Conservation (phyloP, 305 asterid species). For the Withania somnifera region DNA sequence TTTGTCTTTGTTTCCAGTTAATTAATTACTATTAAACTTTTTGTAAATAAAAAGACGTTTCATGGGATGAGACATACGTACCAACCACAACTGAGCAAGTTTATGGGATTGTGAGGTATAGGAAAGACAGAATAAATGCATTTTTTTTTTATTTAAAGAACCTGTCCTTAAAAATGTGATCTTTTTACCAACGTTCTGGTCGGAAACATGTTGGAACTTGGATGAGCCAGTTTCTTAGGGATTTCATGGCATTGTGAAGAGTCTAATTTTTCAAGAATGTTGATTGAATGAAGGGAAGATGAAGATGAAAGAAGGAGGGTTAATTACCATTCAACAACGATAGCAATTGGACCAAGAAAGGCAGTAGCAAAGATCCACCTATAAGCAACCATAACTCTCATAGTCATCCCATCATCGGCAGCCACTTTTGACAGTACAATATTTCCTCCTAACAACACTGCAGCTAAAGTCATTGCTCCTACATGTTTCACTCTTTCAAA, state of each 20-base stretch:
- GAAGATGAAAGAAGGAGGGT: not conserved
- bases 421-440: conserved; percentile 15
- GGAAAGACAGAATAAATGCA: too few species aligned
- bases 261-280: not conserved
- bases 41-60: not conserved
- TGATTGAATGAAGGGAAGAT: not conserved
- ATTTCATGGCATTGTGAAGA: not conserved
- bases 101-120: too few species aligned
- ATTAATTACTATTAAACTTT: not conserved
- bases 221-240: too few species aligned
- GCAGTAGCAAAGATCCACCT: conserved; percentile 19
- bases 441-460: conserved; percentile 8
- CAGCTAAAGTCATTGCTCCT: conserved; percentile 10
- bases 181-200: too few species aligned
- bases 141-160: too few species aligned
- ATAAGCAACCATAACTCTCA: conserved; percentile 21
- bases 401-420: conserved; percentile 18
- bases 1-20: not conserved
- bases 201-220: not conserved
- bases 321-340: conserved; percentile 12
- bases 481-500: conserved; percentile 8
- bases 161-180: too few species aligned
- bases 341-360: conserved; percentile 12
- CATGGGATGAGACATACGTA: not conserved
- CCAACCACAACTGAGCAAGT: not conserved